Conservation (phyloP, 2,329 filamentous ascomycete species). For the Amesomyces nigricolor region DNA sequence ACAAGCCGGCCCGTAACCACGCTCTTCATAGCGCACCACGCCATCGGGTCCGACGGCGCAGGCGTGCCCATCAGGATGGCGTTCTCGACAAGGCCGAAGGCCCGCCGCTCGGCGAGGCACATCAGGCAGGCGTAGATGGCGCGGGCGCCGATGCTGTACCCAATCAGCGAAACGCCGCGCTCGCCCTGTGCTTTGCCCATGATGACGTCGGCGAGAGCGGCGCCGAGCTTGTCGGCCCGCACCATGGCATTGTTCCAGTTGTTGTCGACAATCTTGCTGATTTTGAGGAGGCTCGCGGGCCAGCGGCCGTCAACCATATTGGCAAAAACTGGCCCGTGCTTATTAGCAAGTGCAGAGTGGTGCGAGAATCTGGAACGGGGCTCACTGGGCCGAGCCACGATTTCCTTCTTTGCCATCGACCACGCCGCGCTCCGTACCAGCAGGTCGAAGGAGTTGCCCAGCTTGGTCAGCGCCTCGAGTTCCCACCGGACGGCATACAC, state of each 20-base stretch:
- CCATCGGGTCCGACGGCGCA: slow-evolving; percentile 61
- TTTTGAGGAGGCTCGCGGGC: slow-evolving; percentile 58
- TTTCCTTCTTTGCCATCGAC: slow-evolving; percentile 56
- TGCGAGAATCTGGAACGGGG: slow-evolving; percentile 10
- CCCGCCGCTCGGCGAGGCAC: slow-evolving; percentile 69
- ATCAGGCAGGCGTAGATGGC: slow-evolving; percentile 81
- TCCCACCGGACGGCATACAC: slow-evolving; percentile 84
- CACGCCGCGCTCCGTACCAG: slow-evolving; percentile 79
- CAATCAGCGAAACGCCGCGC: slow-evolving; percentile 71
- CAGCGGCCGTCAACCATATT: slow-evolving; percentile 55
- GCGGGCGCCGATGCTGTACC: slow-evolving; percentile 75
- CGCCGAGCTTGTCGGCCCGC: slow-evolving; percentile 66
- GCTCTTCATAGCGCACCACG: slow-evolving; percentile 72
- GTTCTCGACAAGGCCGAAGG: slow-evolving; percentile 81
- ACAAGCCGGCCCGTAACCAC: slow-evolving; percentile 80
- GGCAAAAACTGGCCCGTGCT: slow-evolving; percentile 42
- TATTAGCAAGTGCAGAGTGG: slow-evolving; percentile 15
- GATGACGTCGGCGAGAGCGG: slow-evolving; percentile 72
- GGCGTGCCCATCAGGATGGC: slow-evolving; percentile 81
- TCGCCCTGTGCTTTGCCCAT: slow-evolving; percentile 80
- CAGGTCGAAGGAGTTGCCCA: slow-evolving; percentile 71
- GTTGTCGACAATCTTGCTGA: slow-evolving; percentile 73
- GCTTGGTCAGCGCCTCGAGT: slow-evolving; percentile 65
- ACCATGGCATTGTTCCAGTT: slow-evolving; percentile 73
- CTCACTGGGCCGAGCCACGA: slow-evolving; percentile 44